Evolutionary conservation across 345 rosid species (phyloP).

Genomic region (Eutrema japonicum): DNA sequence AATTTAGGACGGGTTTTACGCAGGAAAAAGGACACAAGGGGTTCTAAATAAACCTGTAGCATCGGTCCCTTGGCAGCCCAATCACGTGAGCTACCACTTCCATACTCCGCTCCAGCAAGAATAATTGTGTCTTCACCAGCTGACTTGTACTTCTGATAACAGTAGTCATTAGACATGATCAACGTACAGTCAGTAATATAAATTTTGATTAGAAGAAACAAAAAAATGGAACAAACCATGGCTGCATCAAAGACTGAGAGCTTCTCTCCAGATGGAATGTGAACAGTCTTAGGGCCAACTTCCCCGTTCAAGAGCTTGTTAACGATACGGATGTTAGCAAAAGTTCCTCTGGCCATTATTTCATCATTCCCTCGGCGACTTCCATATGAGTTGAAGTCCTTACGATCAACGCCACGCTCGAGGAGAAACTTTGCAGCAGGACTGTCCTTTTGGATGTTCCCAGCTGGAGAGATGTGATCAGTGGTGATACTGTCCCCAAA

Average conservation of each 20-base stretch:
- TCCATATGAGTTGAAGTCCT: slow-evolving; percentile 95
- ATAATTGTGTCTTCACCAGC: slow-evolving; percentile 81
- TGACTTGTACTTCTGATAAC: slow-evolving; percentile 78
- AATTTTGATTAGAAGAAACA: background rate
- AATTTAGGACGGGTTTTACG: background rate
- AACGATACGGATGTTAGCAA: slow-evolving; percentile 95
- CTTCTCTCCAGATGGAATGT: slow-evolving; percentile 95
- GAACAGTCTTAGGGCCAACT: slow-evolving; percentile 93
- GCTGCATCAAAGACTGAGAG: slow-evolving; percentile 93
- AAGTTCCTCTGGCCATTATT: slow-evolving; percentile 97
- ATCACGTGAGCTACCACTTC: slow-evolving; percentile 99
- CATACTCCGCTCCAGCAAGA: slow-evolving; percentile 97
- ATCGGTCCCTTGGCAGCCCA: slow-evolving; percentile 99
- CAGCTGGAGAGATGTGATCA: slow-evolving; percentile 94
- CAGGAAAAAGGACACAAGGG: background rate
- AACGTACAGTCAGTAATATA: background rate
- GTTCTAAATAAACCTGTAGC: slow-evolving; percentile 58
- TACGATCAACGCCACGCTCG: slow-evolving; percentile 67
- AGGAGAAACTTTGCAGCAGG: slow-evolving; percentile 83
- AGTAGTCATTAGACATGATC: slow-evolving; percentile 5
- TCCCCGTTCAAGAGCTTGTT: slow-evolving; percentile 96
- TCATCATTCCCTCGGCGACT: slow-evolving; percentile 99
- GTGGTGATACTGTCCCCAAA: slow-evolving; percentile 93
- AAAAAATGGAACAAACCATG: slow-evolving; percentile 62
- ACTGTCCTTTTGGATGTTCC: slow-evolving; percentile 91